phyloP scores from a whole-genome alignment of 345 rosid genomes.

The Mallotus nudiflorus region DNA sequence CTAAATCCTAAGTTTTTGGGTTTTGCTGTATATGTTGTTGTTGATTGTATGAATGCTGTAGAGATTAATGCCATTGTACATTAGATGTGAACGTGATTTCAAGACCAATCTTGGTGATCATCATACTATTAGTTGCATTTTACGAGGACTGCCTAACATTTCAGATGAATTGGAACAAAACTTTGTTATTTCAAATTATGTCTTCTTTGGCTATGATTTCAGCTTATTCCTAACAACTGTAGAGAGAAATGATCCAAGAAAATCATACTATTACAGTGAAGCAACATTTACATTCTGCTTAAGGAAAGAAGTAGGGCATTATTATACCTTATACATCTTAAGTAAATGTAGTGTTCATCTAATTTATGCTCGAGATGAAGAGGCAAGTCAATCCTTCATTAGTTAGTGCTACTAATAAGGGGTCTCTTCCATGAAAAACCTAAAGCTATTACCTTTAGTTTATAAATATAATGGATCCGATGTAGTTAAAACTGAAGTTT shows the following conservation, averaged over 20 bases:
- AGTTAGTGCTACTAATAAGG: not conserved
- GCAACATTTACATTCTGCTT: not conserved
- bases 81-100: not conserved
- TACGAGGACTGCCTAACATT: not conserved
- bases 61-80: not conserved
- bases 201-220: not conserved
- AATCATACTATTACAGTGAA: not conserved
- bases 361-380: not conserved
- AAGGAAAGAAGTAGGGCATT: not conserved
- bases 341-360: not conserved
- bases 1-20: not conserved
- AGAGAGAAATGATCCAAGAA: too few relatives aligned
- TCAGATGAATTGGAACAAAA: not conserved
- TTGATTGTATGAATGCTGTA: not conserved
- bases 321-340: not conserved
- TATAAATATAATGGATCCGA: too few relatives aligned
- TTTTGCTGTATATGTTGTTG: conserved; percentile 13
- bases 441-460: too few relatives aligned
- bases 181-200: not conserved
- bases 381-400: not conserved
- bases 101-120: not conserved
- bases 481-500: too few relatives aligned
- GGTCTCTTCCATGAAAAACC: too few relatives aligned
- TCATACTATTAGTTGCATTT: not conserved
- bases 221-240: not conserved